Evolutionary conservation across 208 protist genomes (phyloP).

Genomic region (Leishmania major): DNA sequence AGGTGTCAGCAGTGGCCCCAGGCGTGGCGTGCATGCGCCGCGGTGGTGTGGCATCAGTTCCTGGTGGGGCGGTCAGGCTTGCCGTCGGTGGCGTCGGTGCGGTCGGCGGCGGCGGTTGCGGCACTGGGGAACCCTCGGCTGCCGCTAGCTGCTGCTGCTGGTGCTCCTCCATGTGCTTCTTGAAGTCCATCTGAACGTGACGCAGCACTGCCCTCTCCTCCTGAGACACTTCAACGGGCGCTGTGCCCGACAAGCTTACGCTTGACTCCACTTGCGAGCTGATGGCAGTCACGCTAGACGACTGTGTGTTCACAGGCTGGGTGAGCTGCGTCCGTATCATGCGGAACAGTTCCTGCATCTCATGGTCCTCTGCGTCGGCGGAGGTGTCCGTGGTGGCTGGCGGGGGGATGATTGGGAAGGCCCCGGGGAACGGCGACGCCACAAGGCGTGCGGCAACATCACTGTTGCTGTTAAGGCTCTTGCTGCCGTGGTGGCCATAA

Average conservation of each 20-base stretch:
- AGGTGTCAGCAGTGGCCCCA: background rate
- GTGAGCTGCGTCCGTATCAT: slow-evolving; percentile 32
- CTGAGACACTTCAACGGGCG: slow-evolving; percentile 56
- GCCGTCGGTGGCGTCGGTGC: slow-evolving; percentile 22
- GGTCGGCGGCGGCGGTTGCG: slow-evolving; percentile 12
- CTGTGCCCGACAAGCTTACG: background rate
- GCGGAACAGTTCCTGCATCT: slow-evolving; percentile 48
- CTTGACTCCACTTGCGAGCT: background rate
- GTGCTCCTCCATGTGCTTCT: slow-evolving; percentile 31
- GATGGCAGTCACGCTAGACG: background rate
- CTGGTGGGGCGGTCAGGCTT: slow-evolving; percentile 4
- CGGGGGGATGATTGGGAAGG: slow-evolving; percentile 41
- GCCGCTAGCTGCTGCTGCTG: slow-evolving; percentile 8
- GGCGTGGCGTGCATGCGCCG: background rate
- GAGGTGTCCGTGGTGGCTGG: slow-evolving; percentile 19
- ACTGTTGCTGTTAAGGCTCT: background rate
- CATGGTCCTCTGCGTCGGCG: slow-evolving; percentile 31
- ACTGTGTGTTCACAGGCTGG: background rate
- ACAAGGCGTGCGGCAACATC: slow-evolving; percentile 24
- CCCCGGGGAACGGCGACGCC: slow-evolving; percentile 43
- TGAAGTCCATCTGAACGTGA: slow-evolving; percentile 52
- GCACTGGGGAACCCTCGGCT: slow-evolving; percentile 1
- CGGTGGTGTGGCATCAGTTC: background rate
- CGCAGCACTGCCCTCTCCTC: slow-evolving; percentile 54
- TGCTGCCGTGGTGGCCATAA: background rate